Percentiles rank a stretch among this genome's conserved stretches.
Conservation (phyloP, 352 stramenopile species). For the Pythium diclinum region DNA sequence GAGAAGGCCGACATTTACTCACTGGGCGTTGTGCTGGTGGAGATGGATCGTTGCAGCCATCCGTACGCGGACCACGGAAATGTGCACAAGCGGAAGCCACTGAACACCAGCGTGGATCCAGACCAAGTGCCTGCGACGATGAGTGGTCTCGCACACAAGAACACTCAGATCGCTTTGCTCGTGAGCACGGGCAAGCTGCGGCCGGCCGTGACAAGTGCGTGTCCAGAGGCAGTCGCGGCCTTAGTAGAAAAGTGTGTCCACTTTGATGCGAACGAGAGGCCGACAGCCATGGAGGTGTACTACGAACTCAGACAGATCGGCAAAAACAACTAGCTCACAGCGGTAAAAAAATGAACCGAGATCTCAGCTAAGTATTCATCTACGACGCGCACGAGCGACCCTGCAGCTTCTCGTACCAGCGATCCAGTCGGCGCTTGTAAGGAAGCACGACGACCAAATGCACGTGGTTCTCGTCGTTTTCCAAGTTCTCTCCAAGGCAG, state of each 20-base stretch:
- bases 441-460: neutral
- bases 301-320: neutral
- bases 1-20: slow-evolving; percentile 34
- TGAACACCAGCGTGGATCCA: neutral
- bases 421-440: neutral
- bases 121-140: neutral
- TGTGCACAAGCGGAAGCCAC: neutral
- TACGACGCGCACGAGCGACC: neutral
- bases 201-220: slow-evolving; percentile 11
- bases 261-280: slow-evolving; percentile 6
- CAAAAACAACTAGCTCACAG: neutral
- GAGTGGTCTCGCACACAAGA: slow-evolving; percentile 3
- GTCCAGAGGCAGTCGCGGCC: slow-evolving; percentile 11
- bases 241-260: slow-evolving; percentile 21
- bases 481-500: neutral
- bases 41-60: slow-evolving; percentile 22
- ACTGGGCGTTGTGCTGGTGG: slow-evolving; percentile 26
- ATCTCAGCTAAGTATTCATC: too few relatives aligned
- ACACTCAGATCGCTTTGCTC: slow-evolving; percentile 25
- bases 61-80: slow-evolving; percentile 1
- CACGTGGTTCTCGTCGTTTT: neutral
- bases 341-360: neutral
- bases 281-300: neutral
- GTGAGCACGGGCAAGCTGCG: slow-evolving; percentile 21
- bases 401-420: neutral